These are phyloP conservation scores for Diaporthe vaccinii DNA, from an alignment of 2,329 filamentous ascomycete species.

Conservation along the genomic window DNA sequence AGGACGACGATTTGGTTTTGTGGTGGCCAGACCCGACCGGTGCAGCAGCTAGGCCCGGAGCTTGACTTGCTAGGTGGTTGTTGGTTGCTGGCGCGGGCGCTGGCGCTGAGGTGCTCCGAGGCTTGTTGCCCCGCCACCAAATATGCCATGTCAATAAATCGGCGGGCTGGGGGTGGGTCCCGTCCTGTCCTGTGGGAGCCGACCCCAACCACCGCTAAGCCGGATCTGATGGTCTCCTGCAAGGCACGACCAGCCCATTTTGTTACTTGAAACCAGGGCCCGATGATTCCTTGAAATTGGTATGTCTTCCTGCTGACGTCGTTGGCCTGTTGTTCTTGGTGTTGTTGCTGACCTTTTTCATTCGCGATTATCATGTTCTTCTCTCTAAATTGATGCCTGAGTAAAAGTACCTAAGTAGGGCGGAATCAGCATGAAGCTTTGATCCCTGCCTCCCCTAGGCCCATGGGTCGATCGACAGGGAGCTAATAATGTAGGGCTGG, in stretches of 20 bases:
- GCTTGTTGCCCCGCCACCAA: constrained; percentile 35
- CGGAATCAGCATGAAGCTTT: background rate
- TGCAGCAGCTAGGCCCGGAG: constrained; percentile 1
- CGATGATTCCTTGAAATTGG: background rate
- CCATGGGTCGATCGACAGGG: constrained; percentile 19
- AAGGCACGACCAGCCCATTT: constrained; percentile 20
- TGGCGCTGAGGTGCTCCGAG: background rate
- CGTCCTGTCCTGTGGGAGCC: background rate
- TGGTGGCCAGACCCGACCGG: background rate
- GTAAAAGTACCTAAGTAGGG: background rate
- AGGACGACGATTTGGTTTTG: constrained; percentile 17
- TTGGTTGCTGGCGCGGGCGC: background rate
- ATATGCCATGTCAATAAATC: constrained; percentile 35
- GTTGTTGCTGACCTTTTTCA: background rate
- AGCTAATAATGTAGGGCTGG: constrained; percentile 6
- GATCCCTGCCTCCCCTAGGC: constrained; percentile 22
- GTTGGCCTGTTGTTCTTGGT: background rate
- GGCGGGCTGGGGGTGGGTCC: constrained; percentile 36
- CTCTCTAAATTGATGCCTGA: background rate
- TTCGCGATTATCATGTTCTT: no score
- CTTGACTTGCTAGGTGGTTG: background rate
- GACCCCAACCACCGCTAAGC: constrained; percentile 36
- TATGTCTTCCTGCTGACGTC: background rate
- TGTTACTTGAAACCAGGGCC: constrained; percentile 5
- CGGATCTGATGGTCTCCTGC: constrained; percentile 12